Evolutionary conservation across 1,284 basidiomycete genomes (phyloP).

Genomic region (Tilletia walkeri): DNA sequence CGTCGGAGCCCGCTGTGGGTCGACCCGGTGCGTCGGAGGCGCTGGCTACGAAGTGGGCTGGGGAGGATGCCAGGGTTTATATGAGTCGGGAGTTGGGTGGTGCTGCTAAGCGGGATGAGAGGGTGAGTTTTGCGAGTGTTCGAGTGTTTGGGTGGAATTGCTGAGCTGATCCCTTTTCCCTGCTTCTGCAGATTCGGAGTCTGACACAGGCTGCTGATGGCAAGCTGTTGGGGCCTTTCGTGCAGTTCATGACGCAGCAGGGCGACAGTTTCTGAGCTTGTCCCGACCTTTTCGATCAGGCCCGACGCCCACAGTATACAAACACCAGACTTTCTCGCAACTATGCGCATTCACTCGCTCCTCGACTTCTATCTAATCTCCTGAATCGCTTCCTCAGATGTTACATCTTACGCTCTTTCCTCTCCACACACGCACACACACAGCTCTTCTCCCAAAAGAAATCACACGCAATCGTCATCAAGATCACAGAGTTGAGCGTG

Average conservation of each 20-base stretch:
- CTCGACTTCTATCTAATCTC: too few relatives aligned
- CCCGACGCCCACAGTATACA: too few relatives aligned
- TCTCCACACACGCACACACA: too few relatives aligned
- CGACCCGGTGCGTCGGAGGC: neutral
- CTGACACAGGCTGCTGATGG: constrained; percentile 10
- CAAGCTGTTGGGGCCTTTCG: constrained; percentile 9
- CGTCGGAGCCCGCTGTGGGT: constrained; percentile 59
- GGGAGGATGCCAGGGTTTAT: neutral
- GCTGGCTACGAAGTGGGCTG: constrained; percentile 1
- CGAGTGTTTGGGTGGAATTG: neutral
- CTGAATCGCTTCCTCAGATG: too few relatives aligned
- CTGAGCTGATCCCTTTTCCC: neutral
- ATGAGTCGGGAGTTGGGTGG: constrained; percentile 14
- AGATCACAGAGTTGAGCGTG: too few relatives aligned
- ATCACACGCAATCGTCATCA: too few relatives aligned
- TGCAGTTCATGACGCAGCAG: constrained; percentile 16
- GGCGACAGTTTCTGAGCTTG: neutral
- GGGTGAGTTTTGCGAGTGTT: neutral
- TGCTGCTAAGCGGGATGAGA: neutral
- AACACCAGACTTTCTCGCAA: too few relatives aligned
- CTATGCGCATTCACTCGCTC: too few relatives aligned
- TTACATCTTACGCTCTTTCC: too few relatives aligned
- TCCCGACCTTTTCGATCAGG: too few relatives aligned
- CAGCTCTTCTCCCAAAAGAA: too few relatives aligned
- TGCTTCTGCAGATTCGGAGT: constrained; percentile 2